Conservation (phyloP, 257 asterid species). For the Solanum raphanifolium region DNA sequence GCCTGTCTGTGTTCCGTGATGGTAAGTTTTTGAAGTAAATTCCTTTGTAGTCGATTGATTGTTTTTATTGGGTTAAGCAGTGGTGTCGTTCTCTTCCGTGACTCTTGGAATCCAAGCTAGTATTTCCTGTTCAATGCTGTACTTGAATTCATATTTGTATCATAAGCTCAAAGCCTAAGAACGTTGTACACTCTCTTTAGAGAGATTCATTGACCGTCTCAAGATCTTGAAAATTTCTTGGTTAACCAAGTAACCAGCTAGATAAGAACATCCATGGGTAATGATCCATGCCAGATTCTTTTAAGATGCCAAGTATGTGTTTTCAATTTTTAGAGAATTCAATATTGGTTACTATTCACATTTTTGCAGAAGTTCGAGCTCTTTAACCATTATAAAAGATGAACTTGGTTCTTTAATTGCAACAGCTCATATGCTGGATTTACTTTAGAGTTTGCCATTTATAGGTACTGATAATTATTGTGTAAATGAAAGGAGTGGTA, state of each 20-base stretch:
- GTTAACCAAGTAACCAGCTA: background rate
- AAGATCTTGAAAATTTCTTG: background rate
- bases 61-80: background rate
- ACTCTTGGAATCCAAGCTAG: background rate
- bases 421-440: background rate
- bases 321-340: background rate
- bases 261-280: background rate
- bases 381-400: background rate
- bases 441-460: background rate
- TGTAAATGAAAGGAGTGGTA: background rate
- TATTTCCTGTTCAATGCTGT: background rate
- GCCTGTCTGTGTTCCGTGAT: constrained; percentile 98
- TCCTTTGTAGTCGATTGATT: background rate
- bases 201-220: background rate
- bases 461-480: background rate
- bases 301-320: background rate
- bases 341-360: background rate
- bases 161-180: background rate
- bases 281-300: background rate
- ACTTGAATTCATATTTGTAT: background rate
- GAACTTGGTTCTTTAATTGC: background rate
- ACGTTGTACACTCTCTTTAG: background rate
- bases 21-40: constrained; percentile 44
- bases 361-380: background rate
- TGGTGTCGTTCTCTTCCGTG: background rate